Conservation (phyloP, 805 yeast genomes). For the Ogataea pilisensis region DNA sequence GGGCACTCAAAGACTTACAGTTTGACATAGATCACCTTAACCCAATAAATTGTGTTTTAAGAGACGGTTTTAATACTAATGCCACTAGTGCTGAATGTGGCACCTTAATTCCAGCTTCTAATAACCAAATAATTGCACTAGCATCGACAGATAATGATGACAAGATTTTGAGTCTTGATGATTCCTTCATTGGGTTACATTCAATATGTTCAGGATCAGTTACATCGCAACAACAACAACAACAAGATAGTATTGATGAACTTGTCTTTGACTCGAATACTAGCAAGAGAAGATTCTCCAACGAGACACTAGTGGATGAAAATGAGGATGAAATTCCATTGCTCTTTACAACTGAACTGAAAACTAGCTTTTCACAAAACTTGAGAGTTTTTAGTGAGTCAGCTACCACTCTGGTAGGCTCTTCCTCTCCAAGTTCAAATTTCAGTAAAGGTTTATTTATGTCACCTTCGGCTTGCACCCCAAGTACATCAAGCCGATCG, state of each 20-base stretch:
- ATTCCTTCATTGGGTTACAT: slow-evolving; percentile 55
- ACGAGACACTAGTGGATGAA: slow-evolving; percentile 6
- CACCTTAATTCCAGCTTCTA: slow-evolving; percentile 57
- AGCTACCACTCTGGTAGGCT: slow-evolving; percentile 10
- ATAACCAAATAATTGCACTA: slow-evolving; percentile 44
- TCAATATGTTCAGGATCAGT: background rate
- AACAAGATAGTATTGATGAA: too few species aligned
- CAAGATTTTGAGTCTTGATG: slow-evolving; percentile 50
- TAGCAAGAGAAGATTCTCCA: slow-evolving; percentile 4
- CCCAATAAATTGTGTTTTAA: slow-evolving; percentile 36
- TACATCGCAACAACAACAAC: too few species aligned
- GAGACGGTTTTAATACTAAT: slow-evolving; percentile 38
- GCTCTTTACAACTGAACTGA: background rate
- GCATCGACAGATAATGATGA: slow-evolving; percentile 29
- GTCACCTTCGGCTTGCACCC: background rate
- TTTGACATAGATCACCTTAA: background rate
- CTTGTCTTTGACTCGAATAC: too few species aligned
- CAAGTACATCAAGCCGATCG: background rate
- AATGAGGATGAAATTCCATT: background rate
- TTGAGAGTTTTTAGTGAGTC: slow-evolving; percentile 13
- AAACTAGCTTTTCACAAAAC: background rate
- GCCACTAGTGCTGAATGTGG: slow-evolving; percentile 41
- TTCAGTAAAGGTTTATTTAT: background rate
- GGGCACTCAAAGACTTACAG: slow-evolving; percentile 42
- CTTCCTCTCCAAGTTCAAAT: slow-evolving; percentile 1